These are phyloP conservation scores for Leersia perrieri DNA, from an alignment of 176 grass and related monocot species.

Conservation along the genomic window DNA sequence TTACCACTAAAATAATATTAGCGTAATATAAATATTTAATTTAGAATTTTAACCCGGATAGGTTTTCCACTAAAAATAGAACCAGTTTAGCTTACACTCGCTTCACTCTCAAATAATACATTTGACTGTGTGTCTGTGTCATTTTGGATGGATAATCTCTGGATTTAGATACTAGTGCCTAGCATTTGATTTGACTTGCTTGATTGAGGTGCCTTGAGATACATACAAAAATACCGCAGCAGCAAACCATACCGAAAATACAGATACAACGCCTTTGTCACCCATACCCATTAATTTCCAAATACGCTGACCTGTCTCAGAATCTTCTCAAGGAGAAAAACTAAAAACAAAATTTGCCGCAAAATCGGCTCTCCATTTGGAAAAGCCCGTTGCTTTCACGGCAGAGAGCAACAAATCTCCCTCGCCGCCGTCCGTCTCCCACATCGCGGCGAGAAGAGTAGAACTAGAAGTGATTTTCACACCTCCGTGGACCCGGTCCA, in stretches of 20 bases:
- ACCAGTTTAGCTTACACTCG: too few species aligned
- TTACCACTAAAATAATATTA: too few species aligned
- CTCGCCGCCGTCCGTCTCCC: neutral
- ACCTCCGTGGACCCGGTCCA: conserved; percentile 44
- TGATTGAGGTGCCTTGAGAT: neutral
- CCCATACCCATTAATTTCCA: too few species aligned
- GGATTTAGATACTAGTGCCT: neutral
- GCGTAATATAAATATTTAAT: too few species aligned
- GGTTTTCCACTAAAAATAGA: too few species aligned
- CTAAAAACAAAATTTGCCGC: neutral
- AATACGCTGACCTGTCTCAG: neutral
- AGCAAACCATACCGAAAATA: too few species aligned
- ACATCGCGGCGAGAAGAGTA: neutral
- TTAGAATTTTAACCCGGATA: too few species aligned
- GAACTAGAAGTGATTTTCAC: neutral
- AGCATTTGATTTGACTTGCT: neutral
- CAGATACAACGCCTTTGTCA: too few species aligned
- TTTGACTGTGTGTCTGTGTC: neutral
- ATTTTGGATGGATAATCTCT: neutral
- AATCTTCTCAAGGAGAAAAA: neutral
- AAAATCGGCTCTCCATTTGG: neutral
- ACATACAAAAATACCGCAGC: too few species aligned
- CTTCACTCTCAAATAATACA: too few species aligned
- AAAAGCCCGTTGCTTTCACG: conserved; percentile 6
- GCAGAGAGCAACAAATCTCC: neutral